Conservation (phyloP, 352 stramenopile genomes). For the Blastocystis sp. region DNA sequence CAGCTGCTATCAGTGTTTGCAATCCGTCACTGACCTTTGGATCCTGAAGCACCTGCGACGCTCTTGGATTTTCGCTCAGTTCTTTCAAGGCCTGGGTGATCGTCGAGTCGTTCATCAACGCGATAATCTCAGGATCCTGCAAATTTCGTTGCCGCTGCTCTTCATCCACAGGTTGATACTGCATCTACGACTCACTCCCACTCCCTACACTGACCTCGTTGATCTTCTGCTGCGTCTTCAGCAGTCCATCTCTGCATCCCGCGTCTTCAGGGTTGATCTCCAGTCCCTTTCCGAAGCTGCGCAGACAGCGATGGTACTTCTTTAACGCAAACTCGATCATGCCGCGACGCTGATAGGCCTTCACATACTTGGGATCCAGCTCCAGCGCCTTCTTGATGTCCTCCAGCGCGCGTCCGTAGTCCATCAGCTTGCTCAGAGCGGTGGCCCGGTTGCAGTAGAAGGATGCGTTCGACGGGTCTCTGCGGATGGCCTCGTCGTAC, state of each 20-base stretch:
- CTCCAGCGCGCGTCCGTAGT: conserved; percentile 76
- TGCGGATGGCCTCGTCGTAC: conserved; percentile 97
- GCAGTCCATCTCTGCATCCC: conserved; percentile 88
- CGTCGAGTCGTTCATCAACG: conserved; percentile 90
- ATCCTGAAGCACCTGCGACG: conserved; percentile 85
- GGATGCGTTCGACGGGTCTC: conserved; percentile 87
- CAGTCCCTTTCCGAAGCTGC: conserved; percentile 90
- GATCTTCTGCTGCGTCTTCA: conserved; percentile 85
- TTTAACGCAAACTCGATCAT: conserved; percentile 99
- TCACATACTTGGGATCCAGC: conserved; percentile 97
- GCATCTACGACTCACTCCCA: conserved; percentile 67
- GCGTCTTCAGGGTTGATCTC: conserved; percentile 85
- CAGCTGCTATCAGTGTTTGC: conserved; percentile 94
- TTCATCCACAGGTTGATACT: conserved; percentile 83
- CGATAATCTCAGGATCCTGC: conserved; percentile 96
- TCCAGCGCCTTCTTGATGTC: conserved; percentile 94
- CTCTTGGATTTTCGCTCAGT: conserved; percentile 86
- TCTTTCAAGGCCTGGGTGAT: conserved; percentile 94
- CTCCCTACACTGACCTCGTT: conserved; percentile 67
- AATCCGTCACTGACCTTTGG: conserved; percentile 90
- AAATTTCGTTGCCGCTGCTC: conserved; percentile 91
- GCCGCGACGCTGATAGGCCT: conserved; percentile 92
- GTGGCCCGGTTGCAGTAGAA: conserved; percentile 97
- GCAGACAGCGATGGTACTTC: conserved; percentile 91
- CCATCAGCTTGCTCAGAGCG: conserved; percentile 93